Percentiles rank a stretch among this genome's conserved stretches.
Conservation (phyloP, 2,329 filamentous ascomycete genomes). For the Xylaria sp. region DNA sequence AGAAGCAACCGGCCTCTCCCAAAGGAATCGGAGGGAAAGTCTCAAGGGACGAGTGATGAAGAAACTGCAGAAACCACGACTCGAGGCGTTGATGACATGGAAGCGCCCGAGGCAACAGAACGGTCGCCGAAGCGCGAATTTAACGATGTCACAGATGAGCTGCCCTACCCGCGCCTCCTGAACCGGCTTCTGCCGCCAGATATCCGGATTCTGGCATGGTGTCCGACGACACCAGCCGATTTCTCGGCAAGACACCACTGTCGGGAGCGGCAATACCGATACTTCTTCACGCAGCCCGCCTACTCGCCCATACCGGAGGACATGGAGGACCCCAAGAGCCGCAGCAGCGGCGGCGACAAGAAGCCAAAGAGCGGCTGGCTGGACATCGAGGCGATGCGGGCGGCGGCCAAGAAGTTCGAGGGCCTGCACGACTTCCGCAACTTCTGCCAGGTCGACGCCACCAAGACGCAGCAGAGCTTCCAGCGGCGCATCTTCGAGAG, state of each 20-base stretch:
- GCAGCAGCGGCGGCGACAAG: slow-evolving; percentile 41
- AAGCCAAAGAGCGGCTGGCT: slow-evolving; percentile 76
- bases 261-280: slow-evolving; percentile 88
- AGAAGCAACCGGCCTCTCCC: slow-evolving; percentile 78
- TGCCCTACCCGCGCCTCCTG: slow-evolving; percentile 83
- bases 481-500: slow-evolving; percentile 81
- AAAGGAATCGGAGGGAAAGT: slow-evolving; percentile 42
- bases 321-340: slow-evolving; percentile 57
- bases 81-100: slow-evolving; percentile 13
- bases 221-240: slow-evolving; percentile 77
- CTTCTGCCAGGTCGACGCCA: slow-evolving; percentile 91
- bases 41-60: slow-evolving; percentile 2
- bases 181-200: slow-evolving; percentile 90
- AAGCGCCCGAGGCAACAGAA: slow-evolving; percentile 19
- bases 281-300: slow-evolving; percentile 97
- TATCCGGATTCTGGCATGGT: slow-evolving; percentile 94
- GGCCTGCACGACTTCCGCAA: slow-evolving; percentile 95
- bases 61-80: slow-evolving; percentile 21
- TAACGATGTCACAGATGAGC: slow-evolving; percentile 81
- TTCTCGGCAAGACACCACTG: slow-evolving; percentile 96
- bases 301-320: slow-evolving; percentile 74
- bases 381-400: slow-evolving; percentile 85
- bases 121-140: slow-evolving; percentile 49
- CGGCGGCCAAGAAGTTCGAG: slow-evolving; percentile 81
- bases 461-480: slow-evolving; percentile 90